Base-by-base conservation (phyloP, 108 stramenopile genomes). In the Nitzschia sp. region DNA sequence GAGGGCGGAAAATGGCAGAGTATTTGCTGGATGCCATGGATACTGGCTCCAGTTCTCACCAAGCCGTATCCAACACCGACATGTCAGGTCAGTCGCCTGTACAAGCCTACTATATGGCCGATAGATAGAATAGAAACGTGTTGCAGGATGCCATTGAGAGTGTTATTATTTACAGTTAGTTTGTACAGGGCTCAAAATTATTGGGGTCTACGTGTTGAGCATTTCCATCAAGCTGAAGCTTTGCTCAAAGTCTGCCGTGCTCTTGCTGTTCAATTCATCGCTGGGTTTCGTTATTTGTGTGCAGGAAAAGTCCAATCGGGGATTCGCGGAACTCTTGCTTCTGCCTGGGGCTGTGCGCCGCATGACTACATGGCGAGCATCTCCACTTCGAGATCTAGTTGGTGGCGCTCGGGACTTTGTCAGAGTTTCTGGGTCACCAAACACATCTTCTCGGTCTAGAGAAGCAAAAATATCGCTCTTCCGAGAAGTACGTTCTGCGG, bases 1-100 rank as follows among this genome's bases (percentile, higher is more conserved):
- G 95, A 38, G 95, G 95, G 11, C 59, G 58, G 25, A 93, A 93
- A 63, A 88, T 96, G 88, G 95, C 92, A 39, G 86, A 86, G 61
- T 84, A 77, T 70, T 50, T 95, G 29, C 63, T 93, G 61, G 76
- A 88, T 67, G 54, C 65, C 3, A 82, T 91, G 43, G 72, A 68
- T 9, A 42, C 34, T 19, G 17, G 41, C 24, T 25, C 66, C 8
- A 10, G n/a, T 2, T 65, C 21, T 10, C 7, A 7, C 11, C 17
- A 17, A 29, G 12, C 52, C 10, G 2, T 29, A 34, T 7, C 64
- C 6, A 48, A 6, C 17, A 26, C 42, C 29, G 29, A 5, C 29
- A 34, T 34, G 29, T 34, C 29, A 34, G 29, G 29, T 56, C 11
- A 26, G 29, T 8, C 11, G 19, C 68, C 68, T n/a, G 26, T 59